These are phyloP conservation scores for Amanita polypyramis DNA, from an alignment of 768 basidiomycete genomes.

Conservation along the genomic window DNA sequence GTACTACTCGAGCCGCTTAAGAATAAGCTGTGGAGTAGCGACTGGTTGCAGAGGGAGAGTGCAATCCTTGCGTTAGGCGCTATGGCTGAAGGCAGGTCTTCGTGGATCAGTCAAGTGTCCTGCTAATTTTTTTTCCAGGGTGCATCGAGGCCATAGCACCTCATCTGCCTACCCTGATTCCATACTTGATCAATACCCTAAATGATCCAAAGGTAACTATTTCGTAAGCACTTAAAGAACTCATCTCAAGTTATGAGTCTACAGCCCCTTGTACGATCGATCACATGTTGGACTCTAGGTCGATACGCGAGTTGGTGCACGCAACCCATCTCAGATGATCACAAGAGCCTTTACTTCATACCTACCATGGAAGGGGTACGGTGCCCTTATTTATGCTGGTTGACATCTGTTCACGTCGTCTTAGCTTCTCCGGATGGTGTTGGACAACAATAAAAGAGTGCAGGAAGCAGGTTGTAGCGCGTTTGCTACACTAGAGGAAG, in stretches of 20 bases:
- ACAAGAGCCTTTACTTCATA: constrained; percentile 85
- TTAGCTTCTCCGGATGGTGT: constrained; percentile 94
- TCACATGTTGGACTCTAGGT: constrained; percentile 99
- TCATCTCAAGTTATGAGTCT: constrained; percentile 8
- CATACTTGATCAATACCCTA: constrained; percentile 84
- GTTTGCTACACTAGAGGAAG: constrained; percentile 97
- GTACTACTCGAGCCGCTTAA: constrained; percentile 85
- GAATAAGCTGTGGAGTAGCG: constrained; percentile 83
- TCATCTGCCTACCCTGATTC: constrained; percentile 87
- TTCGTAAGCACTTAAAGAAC: constrained; percentile 6
- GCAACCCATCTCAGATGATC: constrained; percentile 74
- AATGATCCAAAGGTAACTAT: constrained; percentile 78
- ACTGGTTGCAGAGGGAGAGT: constrained; percentile 93
- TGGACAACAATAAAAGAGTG: constrained; percentile 97
- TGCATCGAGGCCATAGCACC: constrained; percentile 95
- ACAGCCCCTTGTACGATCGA: constrained; percentile 93
- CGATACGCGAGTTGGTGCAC: constrained; percentile 98
- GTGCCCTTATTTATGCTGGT: constrained; percentile 7
- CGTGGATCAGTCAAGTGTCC: constrained; percentile 1
- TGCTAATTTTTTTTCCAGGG: constrained; percentile 35
- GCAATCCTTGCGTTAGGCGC: constrained; percentile 94
- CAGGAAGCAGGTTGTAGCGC: constrained; percentile 99
- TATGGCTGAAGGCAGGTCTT: constrained; percentile 84
- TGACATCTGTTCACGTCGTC: constrained; percentile 4
- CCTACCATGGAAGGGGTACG: constrained; percentile 96